Base-by-base conservation (phyloP, 2,329 filamentous ascomycete species). In the Alternaria sp. region DNA sequence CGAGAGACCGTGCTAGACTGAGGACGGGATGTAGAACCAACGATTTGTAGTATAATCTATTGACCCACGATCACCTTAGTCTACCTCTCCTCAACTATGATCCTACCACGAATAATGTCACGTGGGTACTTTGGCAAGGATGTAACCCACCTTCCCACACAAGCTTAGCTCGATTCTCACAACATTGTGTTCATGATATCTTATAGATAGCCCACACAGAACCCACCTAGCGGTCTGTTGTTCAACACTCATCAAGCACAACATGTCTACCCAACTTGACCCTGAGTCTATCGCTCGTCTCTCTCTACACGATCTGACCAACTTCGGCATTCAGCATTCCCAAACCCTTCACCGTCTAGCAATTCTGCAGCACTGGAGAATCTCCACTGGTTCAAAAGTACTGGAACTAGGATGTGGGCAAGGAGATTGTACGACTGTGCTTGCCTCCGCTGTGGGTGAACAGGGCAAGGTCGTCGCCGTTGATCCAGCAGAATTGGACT, bases 381-480 rank as follows among this genome's bases (percentile, higher is more conserved):
- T 75, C 14, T 36, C 43, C 16, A 30, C 39, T 26, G 81, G 81
- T 60, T 77, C 78, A 28, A 80, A 77, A 3, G 71, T 88, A 7
- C 79, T 89, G 2, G 87, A 88, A 69, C 72, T 89, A 38, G 86
- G 86, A 51, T 88, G 86, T 72, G 87, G 86, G 1, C 87, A 88
- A 65, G 87, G 86, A 2, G 85, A 85, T 60, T 84, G 82, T 65
- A 88, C 87, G 2, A 78, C 82, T 11, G 83, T 82, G 3, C 80
- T 88, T 18, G 86, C 86, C 46, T 70, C 80, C 65, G 80, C 74
- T 20, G 80, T 85, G 1, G 81, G 83, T 3, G 68, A 79, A 12
- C 30, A 72, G 0, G 84, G 85, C 74, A 47, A 22, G 1, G 56
- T 69, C 1, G 76, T 87, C 14, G 86, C 84, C 5, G 71, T 87